These are phyloP conservation scores for Colletotrichum sansevieriae DNA, from an alignment of 2,329 filamentous ascomycete genomes.

Conservation along the genomic window DNA sequence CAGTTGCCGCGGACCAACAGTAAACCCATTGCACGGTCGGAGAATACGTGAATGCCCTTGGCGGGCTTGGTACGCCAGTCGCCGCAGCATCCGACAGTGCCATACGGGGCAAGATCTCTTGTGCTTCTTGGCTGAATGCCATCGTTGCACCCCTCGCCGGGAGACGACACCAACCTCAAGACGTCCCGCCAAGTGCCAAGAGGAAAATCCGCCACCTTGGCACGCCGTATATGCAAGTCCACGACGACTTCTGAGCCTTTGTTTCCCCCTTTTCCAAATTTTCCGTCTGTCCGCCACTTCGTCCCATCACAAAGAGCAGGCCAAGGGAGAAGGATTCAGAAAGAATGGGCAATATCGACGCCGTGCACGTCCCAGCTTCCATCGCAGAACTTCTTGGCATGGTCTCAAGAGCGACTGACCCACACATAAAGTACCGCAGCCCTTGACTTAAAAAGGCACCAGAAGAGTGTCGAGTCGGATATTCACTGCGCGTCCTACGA, in stretches of 20 bases:
- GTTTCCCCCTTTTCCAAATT: constrained; percentile 11
- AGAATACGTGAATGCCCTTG: constrained; percentile 33
- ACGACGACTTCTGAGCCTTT: constrained; percentile 27
- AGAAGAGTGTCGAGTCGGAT: constrained; percentile 29
- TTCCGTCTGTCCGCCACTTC: constrained; percentile 15
- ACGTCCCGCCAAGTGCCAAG: constrained; percentile 40
- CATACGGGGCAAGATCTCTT: constrained; percentile 35
- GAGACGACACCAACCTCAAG: constrained; percentile 38
- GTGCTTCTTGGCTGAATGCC: constrained; percentile 35
- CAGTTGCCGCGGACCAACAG: constrained; percentile 8
- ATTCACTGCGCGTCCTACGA: constrained; percentile 20
- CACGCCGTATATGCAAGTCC: constrained; percentile 15
- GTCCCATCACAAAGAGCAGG: constrained; percentile 17
- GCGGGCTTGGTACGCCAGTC: constrained; percentile 14
- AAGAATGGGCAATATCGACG: constrained; percentile 18
- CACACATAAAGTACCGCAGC: constrained; percentile 34
- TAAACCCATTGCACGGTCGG: constrained; percentile 2
- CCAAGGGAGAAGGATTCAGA: constrained; percentile 6
- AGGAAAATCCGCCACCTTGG: constrained; percentile 27
- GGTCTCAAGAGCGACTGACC: constrained; percentile 41
- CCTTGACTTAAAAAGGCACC: constrained; percentile 22
- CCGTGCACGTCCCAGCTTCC: constrained; percentile 33
- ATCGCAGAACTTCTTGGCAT: constrained; percentile 37
- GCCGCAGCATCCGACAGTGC: constrained; percentile 16
- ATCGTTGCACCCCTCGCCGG: constrained; percentile 21